Evolutionary conservation across 495 filamentous ascomycete species (phyloP), one percentile per base, ranked within the genome.

Genomic region (Xylaria flabelliformis): DNA sequence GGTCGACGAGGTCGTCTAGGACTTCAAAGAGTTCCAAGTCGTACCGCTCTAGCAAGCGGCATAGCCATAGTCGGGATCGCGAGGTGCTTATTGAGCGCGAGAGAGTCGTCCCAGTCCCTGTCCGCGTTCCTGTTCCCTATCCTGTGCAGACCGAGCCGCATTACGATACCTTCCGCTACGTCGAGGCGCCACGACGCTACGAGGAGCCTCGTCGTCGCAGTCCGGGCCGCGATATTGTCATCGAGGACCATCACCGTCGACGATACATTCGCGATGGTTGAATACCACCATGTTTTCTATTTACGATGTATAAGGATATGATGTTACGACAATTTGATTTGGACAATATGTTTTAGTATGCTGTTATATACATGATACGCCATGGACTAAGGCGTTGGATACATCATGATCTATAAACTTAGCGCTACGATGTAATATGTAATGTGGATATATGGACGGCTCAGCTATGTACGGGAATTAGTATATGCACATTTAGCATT

Each of bases 1-100:
- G 64, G 58, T 76, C 69, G 17, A 66, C 72, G 2, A 67, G 62
- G 17, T 75, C 72, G 42, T 77, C 79, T 12, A 72, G 74, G 71
- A 78, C 73, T 39, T 76, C 74, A 13, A 61, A 70, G 19, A 81
- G 77, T 62, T 75, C 72, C 34, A 73, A 64, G 64, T 78, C 72
- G 0, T 76, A 76, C 0, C 71, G 69, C 67, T 80, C 78, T 36
- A 74, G 75, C 51, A 75, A 72, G 41, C 70, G 77, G 50, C 70
- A 71, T 34, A 70, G 79, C 55, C 70, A 71, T 41, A 61, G 58
- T 61, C 78, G 79, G 4, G 79, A 82, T 10, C 75, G 79, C 34
- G 85, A 86, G 69, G 80, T 86, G 26, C 80, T 84, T 74, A 85
- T 86, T 67, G 85, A 87, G 75, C 80, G 86, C 24, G 85, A 88